Base-by-base conservation (phyloP, 2,329 filamentous ascomycete species). In the Aspergillus sp. region DNA sequence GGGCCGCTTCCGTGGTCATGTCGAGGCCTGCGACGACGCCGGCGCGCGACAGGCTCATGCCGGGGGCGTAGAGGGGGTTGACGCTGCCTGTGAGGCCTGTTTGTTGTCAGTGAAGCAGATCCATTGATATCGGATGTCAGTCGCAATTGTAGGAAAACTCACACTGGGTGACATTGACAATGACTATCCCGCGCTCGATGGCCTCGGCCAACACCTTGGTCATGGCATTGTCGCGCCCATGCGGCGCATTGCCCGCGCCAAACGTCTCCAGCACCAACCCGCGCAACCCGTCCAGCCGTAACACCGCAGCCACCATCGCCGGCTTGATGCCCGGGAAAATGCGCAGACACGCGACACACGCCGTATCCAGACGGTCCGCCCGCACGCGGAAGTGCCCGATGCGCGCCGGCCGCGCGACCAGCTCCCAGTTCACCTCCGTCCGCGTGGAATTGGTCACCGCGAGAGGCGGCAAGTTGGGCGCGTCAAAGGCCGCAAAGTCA, bases 121-220 rank as follows among this genome's bases (percentile, higher is more conserved):
- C 7, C 3, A 40, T 7, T 40, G 3, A 40, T 26, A 3, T 39
- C 19, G 12, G 19, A 39, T 3, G 2, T 3, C 10, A 26, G 10
- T 6, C 5, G 5, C 10, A 19, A 19, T 7, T 27, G n/a, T 5
- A 8, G 19, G 70, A 45, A 66, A 65, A 52, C 83, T 78, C 19
- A 74, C 90, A 96, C 71, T 96, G 90, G 43, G 87, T 94, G 50
- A 96, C 83, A 62, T 94, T 95, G 55, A 95, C 87, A 49, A 96
- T 83, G 48, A 93, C 81, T 53, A 93, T 83, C 34, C 88, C 89
- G 48, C 88, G 80, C 60, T 83, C 74, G 36, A 94, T 87, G 26
- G 87, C 89, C 39, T 82, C 79, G 12, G 80, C 78, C 58, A 95
- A 81, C 42, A 91, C 86, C 46, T 81, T 81, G 10, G 85, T 89